Evolutionary conservation across 306 rosid species (phyloP), one percentile per base, ranked within the genome.

Genomic region (Lathyrus oleraceus): DNA sequence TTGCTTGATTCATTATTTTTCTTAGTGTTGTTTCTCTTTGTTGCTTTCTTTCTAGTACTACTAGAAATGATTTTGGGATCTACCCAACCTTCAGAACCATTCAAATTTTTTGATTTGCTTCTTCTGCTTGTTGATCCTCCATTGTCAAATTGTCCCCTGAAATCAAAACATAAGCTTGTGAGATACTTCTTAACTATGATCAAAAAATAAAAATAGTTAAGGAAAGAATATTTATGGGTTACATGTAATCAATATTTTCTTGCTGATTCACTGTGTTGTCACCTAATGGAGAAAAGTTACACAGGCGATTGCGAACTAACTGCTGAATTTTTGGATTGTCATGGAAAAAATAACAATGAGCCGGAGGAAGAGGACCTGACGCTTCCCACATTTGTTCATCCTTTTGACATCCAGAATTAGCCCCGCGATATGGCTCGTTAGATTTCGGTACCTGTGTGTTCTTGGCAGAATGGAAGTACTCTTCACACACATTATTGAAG

Each of bases 141-240:
- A 68, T 65, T 87, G 73, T 74, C 53, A 75, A 94, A 94, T 75
- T 94, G 98, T 54, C 92, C 87, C 89, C 98, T 94, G 94, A 78
- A 76, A 66, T 28, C 39, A 69, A 75, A 81, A 59, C 59, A 48
- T 10, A 42, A 53, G 16, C 38, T 8, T 5, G 44, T 57, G 14
- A 78, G 20, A 23, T 21, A 27, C 23, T 53, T 68, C 30, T 16
- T 35, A 58, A 39, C 44, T 47, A 69, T 13, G 17, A 62, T 17
- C 52, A 68, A 43, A 32, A 63, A 36, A 59, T 6, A 70, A 48
- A 73, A 72, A 23, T 32, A 48, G 38, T 17, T 15, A 70, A 27
- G 49, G 12, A 57, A 64, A 12, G 20, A 63, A 12, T 52, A 11
- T 53, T 53, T 2, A 51, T 11, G 44, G 25, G 25, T 68, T 79